These are phyloP conservation scores for Boechera divaricarpa DNA, from an alignment of 345 rosid genomes.

Conservation along the genomic window DNA sequence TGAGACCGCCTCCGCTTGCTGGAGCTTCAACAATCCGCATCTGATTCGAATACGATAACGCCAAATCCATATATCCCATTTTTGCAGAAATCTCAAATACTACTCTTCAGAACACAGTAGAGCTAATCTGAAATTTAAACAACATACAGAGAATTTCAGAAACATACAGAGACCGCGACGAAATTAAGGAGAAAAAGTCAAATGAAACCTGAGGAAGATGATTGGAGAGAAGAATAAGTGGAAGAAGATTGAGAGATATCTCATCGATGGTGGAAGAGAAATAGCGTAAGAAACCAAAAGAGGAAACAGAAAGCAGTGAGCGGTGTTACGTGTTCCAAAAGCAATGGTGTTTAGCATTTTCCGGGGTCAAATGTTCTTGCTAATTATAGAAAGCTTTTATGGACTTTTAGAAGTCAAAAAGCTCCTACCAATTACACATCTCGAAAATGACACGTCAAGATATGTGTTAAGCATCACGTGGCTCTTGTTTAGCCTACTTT, in stretches of 20 bases:
- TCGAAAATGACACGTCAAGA: too few relatives aligned
- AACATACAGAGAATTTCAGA: not conserved
- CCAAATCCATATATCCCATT: constrained; percentile 46
- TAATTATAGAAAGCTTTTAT: constrained; percentile 31
- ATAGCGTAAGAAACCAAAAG: constrained; percentile 26
- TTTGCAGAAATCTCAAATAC: not conserved
- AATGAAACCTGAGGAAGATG: constrained; percentile 21
- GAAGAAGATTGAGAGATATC: constrained; percentile 8
- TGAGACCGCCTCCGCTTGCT: constrained; percentile 91
- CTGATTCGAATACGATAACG: constrained; percentile 31
- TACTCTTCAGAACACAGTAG: not conserved
- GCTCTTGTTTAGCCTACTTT: too few relatives aligned
- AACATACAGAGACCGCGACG: not conserved
- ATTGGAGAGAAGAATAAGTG: constrained; percentile 5
- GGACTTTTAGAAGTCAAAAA: too few relatives aligned
- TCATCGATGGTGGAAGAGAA: constrained; percentile 1
- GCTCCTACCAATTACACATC: too few relatives aligned
- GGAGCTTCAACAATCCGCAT: constrained; percentile 61
- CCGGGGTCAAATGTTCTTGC: constrained; percentile 18
- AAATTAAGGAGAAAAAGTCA: not conserved
- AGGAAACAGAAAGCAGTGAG: constrained; percentile 24
- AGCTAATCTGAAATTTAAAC: not conserved
- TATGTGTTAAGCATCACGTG: too few relatives aligned
- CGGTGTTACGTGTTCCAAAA: constrained; percentile 12
- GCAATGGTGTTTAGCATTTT: constrained; percentile 21